These are phyloP conservation scores for Rhodotorula sp. DNA, from an alignment of 1,284 basidiomycete species.

Conservation along the genomic window DNA sequence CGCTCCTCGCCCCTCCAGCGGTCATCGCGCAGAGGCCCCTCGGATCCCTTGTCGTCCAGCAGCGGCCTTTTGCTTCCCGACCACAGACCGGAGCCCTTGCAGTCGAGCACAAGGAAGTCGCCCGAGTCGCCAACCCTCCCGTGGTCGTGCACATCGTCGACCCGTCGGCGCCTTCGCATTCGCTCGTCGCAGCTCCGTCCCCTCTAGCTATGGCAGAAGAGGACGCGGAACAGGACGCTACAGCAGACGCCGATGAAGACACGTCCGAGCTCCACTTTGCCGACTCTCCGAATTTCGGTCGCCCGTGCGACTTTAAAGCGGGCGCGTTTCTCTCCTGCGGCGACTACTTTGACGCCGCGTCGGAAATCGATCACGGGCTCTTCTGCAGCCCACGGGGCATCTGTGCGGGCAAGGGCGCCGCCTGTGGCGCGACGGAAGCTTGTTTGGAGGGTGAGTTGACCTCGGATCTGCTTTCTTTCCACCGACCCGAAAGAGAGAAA, in stretches of 20 bases:
- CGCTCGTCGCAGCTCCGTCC: slow-evolving; percentile 2
- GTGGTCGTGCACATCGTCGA: slow-evolving; percentile 30
- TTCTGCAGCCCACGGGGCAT: slow-evolving; percentile 30
- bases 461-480: too few relatives aligned
- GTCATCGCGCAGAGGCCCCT: too few relatives aligned
- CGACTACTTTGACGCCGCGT: slow-evolving; percentile 22
- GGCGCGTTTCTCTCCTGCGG: slow-evolving; percentile 20
- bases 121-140: slow-evolving; percentile 1
- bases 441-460: slow-evolving; percentile 21
- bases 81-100: neutral
- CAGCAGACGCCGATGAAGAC: neutral
- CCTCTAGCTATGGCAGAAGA: neutral
- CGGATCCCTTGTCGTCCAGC: neutral
- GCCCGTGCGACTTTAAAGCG: slow-evolving; percentile 2
- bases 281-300: slow-evolving; percentile 23
- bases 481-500: neutral
- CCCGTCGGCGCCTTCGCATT: slow-evolving; percentile 20
- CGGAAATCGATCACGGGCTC: slow-evolving; percentile 29
- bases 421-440: slow-evolving; percentile 22
- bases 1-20: neutral
- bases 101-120: neutral
- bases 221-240: neutral
- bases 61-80: neutral
- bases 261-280: neutral
- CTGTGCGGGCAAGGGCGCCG: slow-evolving; percentile 27